phyloP scores from a whole-genome alignment of 1,139 yeast genomes.

The Zygoascus hellenicus region DNA sequence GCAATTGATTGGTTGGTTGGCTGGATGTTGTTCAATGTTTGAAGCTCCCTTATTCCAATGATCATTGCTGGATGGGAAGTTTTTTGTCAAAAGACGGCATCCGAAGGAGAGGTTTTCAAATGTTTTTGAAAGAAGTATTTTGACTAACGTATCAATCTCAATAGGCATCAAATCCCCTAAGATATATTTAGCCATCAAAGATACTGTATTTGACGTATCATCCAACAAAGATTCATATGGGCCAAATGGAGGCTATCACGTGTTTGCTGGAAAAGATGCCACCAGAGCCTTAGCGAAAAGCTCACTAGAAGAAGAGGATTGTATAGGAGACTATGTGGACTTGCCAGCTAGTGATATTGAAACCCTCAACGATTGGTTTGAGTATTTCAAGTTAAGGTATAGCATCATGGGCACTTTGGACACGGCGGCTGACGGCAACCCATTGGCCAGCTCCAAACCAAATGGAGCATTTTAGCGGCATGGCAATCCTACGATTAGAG shows the following conservation, averaged over 20 bases:
- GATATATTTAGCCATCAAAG: conserved; percentile 69
- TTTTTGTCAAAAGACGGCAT: neutral
- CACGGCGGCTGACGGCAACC: neutral
- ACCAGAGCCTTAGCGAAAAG: conserved; percentile 62
- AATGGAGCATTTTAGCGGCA: too few species aligned
- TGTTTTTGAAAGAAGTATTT: neutral
- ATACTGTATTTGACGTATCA: conserved; percentile 72
- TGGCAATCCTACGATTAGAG: too few species aligned
- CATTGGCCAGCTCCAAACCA: too few species aligned
- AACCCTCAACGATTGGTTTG: conserved; percentile 80
- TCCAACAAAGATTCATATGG: conserved; percentile 63
- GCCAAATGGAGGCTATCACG: conserved; percentile 66
- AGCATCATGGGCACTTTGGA: conserved; percentile 39
- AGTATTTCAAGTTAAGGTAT: conserved; percentile 68
- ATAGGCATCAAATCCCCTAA: conserved; percentile 39
- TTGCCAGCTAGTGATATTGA: conserved; percentile 56
- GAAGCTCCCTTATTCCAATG: too few species aligned
- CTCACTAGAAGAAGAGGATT: conserved; percentile 49
- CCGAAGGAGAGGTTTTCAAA: neutral
- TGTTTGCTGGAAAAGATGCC: conserved; percentile 71
- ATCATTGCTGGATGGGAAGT: neutral
- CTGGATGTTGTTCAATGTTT: too few species aligned
- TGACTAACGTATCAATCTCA: neutral
- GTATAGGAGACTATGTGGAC: conserved; percentile 62
- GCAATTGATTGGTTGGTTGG: neutral